These are phyloP conservation scores for Fusarium hainanense DNA, from an alignment of 2,329 filamentous ascomycete species.

Conservation along the genomic window DNA sequence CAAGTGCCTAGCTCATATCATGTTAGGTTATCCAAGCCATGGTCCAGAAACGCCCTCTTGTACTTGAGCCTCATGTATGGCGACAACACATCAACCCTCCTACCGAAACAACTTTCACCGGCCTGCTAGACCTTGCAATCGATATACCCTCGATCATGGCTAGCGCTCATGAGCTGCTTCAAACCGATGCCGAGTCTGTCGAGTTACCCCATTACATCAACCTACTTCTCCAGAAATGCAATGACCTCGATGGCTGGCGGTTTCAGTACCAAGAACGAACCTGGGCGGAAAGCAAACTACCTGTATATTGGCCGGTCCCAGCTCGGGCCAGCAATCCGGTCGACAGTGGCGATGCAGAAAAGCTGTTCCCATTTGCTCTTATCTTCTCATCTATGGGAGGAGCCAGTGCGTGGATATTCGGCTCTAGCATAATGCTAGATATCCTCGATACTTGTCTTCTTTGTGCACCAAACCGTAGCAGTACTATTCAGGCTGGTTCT, in stretches of 20 bases:
- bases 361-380: neutral
- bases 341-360: neutral
- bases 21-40: slow-evolving; percentile 8
- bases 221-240: neutral
- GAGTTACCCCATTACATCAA: accelerated
- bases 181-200: accelerated
- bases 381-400: neutral
- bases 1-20: accelerated
- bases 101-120: neutral
- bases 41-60: neutral
- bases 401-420: neutral
- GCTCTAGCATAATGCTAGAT: neutral
- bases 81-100: neutral
- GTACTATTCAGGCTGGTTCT: neutral
- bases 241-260: neutral
- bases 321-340: neutral
- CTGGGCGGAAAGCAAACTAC: accelerated
- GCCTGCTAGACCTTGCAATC: neutral
- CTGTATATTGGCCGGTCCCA: slow-evolving; percentile 3
- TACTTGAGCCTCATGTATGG: neutral
- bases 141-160: neutral
- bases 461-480: accelerated
- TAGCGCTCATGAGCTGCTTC: neutral
- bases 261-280: neutral
- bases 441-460: slow-evolving; percentile 1